Evolutionary conservation across 345 rosid species (phyloP).

Genomic region (Geranium brycei): DNA sequence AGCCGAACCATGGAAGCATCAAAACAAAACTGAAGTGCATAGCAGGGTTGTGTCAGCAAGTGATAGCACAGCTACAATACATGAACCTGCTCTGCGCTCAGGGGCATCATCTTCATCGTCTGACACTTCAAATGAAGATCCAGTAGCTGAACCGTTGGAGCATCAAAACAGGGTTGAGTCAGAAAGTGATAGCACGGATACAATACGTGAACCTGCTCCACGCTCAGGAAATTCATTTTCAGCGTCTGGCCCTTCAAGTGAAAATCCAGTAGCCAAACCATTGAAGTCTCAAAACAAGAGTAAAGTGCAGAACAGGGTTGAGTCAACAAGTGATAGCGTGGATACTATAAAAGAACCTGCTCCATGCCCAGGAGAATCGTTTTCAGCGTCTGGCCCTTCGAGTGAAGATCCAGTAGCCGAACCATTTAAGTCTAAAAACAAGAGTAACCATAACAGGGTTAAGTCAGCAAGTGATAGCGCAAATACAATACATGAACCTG

Average conservation of each 20-base stretch:
- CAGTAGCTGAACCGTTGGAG: conserved; percentile 14
- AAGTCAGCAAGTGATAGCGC: no score
- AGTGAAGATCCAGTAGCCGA: conserved; percentile 11
- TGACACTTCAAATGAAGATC: conserved; percentile 3
- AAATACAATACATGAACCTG: no score
- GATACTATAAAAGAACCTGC: conserved; percentile 17
- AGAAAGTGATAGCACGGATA: no score
- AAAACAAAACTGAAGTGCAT: conserved; percentile 18
- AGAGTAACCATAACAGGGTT: not conserved
- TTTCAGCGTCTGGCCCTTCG: conserved; percentile 1
- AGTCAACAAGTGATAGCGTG: conserved; percentile 12
- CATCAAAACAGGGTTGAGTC: not conserved
- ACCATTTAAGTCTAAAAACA: conserved; percentile 15
- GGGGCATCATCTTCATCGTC: conserved; percentile 6
- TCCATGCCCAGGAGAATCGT: conserved; percentile 8
- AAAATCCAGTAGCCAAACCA: not conserved
- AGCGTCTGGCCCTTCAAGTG: not conserved
- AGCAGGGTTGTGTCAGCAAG: conserved; percentile 18
- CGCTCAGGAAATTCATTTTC: no score
- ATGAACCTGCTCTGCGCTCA: conserved; percentile 15
- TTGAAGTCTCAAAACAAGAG: not conserved
- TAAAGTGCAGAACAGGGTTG: conserved; percentile 25
- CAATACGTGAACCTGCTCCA: no score
- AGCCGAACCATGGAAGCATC: not conserved
- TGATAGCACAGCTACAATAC: conserved; percentile 13